Evolutionary conservation across 2,329 filamentous ascomycete species (phyloP).

Genomic region (Xylaria sp.): DNA sequence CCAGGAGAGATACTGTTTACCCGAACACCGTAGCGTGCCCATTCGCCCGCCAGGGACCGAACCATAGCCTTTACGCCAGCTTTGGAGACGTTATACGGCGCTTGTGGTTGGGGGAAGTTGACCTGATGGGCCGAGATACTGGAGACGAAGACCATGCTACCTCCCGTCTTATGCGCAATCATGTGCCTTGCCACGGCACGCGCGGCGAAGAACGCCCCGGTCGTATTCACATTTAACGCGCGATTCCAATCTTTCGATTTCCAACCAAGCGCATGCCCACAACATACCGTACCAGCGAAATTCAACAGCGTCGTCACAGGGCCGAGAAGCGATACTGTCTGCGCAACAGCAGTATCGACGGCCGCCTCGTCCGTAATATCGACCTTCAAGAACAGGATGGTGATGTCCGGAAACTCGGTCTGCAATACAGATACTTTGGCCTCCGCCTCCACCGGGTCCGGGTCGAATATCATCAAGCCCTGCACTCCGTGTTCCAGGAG

Average conservation of each 20-base stretch:
- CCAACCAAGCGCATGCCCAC: slow-evolving; percentile 70
- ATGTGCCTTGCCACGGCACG: slow-evolving; percentile 70
- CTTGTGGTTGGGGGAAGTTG: slow-evolving; percentile 79
- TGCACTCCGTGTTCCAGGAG: slow-evolving; percentile 50
- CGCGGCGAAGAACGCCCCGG: slow-evolving; percentile 75
- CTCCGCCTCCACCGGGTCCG: slow-evolving; percentile 44
- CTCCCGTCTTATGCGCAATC: slow-evolving; percentile 60
- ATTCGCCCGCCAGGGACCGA: slow-evolving; percentile 76
- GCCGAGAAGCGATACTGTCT: slow-evolving; percentile 43
- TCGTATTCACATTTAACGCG: slow-evolving; percentile 77
- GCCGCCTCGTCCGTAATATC: slow-evolving; percentile 68
- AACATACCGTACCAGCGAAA: slow-evolving; percentile 76
- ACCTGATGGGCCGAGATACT: slow-evolving; percentile 75
- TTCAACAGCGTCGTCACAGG: slow-evolving; percentile 66
- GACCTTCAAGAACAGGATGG: slow-evolving; percentile 62
- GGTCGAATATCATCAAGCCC: slow-evolving; percentile 50
- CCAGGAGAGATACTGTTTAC: slow-evolving; percentile 78
- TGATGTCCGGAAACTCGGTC: slow-evolving; percentile 63
- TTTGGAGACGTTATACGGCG: slow-evolving; percentile 78
- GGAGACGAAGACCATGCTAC: slow-evolving; percentile 73
- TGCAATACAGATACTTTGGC: slow-evolving; percentile 59
- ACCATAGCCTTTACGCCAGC: slow-evolving; percentile 72
- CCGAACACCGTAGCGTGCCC: slow-evolving; percentile 75
- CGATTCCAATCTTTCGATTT: slow-evolving; percentile 68
- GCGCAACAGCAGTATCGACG: slow-evolving; percentile 52